Percentiles rank a stretch among this genome's conserved stretches.
Evolutionary conservation across 139 green algal species (phyloP).

Genomic region (Closterium sp.): DNA sequence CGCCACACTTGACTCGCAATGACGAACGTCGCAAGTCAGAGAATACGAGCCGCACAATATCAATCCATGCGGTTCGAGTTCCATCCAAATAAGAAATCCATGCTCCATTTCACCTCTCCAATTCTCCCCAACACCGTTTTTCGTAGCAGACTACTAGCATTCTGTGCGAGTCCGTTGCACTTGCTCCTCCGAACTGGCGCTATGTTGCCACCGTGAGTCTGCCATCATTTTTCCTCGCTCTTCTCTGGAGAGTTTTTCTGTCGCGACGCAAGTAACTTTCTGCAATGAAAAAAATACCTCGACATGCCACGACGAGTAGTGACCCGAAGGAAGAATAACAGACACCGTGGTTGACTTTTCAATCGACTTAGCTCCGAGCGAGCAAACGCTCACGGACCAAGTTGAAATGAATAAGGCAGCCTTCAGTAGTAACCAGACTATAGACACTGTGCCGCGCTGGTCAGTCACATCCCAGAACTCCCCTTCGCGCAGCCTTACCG

Average conservation of each 20-base stretch:
- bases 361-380: background rate
- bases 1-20: background rate
- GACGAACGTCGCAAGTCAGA: background rate
- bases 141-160: no score
- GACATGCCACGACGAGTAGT: background rate
- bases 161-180: background rate
- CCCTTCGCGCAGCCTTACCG: background rate
- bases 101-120: background rate
- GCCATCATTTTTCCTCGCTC: background rate
- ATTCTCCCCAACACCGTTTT: background rate
- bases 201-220: background rate
- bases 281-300: background rate
- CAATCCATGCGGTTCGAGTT: background rate
- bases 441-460: background rate
- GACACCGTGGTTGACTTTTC: background rate
- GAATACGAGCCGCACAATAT: background rate
- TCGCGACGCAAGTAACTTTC: background rate
- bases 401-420: background rate
- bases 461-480: background rate
- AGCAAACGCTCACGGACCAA: background rate
- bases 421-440: background rate
- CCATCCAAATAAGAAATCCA: background rate
- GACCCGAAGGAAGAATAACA: background rate
- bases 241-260: background rate
- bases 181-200: background rate